Percentiles rank a stretch among this genome's conserved stretches.
Evolutionary conservation across 2,329 filamentous ascomycete genomes (phyloP).

Genomic region (Cladorrhinum sp.): DNA sequence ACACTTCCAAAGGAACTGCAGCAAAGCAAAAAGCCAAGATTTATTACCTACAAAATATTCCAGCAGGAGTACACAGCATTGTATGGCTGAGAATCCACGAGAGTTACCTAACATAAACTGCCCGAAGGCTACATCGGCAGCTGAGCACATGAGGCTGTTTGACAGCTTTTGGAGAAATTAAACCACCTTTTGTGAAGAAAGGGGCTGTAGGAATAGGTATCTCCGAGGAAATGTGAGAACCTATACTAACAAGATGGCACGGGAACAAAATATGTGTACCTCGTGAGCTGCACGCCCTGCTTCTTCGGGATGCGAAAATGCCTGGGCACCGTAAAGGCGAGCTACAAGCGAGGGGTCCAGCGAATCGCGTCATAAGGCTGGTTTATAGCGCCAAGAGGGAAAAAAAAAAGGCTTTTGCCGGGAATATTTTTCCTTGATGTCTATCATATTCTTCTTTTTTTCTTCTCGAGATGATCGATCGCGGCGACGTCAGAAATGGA

Average conservation of each 20-base stretch:
- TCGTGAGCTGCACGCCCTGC: background rate
- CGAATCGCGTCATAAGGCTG: constrained; percentile 8
- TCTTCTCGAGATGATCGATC: background rate
- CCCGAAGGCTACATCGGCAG: background rate
- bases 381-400: background rate
- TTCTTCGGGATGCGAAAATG: background rate
- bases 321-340: background rate
- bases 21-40: too few relatives aligned
- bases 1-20: background rate
- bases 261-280: background rate
- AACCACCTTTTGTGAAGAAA: background rate
- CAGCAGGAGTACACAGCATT: background rate
- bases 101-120: constrained; percentile 5
- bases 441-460: background rate
- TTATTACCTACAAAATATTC: too few relatives aligned
- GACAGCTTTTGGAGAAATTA: background rate
- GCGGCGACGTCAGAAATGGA: background rate
- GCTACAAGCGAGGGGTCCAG: background rate
- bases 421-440: background rate
- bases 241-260: background rate
- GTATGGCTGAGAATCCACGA: background rate
- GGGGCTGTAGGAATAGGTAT: background rate
- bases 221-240: constrained; percentile 4
- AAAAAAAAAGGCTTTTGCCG: background rate
- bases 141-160: constrained; percentile 7